Base-by-base conservation (phyloP, 306 rosid species). In the Fragaria vesca region DNA sequence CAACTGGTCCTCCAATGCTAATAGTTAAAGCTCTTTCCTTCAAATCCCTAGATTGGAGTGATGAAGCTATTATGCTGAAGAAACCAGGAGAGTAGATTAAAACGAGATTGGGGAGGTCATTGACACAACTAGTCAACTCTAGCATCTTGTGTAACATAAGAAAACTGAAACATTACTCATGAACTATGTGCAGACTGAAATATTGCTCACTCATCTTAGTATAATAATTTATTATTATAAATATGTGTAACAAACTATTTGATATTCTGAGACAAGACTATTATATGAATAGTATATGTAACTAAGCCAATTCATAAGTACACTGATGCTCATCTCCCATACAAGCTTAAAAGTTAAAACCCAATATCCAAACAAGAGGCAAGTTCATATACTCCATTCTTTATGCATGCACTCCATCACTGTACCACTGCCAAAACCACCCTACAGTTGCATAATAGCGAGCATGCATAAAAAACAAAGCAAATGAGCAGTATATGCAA, bases 1-100 rank as follows among this genome's bases (percentile, higher is more conserved):
- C 97, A 24, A 95, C 99, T 0, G 99, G 99, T 47, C 99, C 99
- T 65, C 99, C 97, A 48, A 95, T 95, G 51, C 99, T 97, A 61
- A 95, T 70, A 2, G 99, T 93, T 86, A 95, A 95, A 34, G 97
- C 97, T 81, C 99, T 75, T 83, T 93, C 97, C 3, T 74, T 91
- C 88, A 93, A 95, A 79, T 93, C 79, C 54, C 97, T 81, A 63
- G 80, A 38, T 62, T 58, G 30, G 74, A 92, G 91, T 0, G 96
- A 96, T 12, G 82, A 96, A 73, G 99, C 97, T 79, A 97, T 91
- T 84, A 94, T 78, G 88, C 72, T 86, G 92, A 95, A 93, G 90
- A 24, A 93, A 28, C 99, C 99, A 0, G 99, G 97, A 3, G 97
- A 91, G 90, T 95, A 93, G 6, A 93, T 86, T 28, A 28, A 28